phyloP scores from a whole-genome alignment of 2,329 filamentous ascomycete genomes.

The Trichophyton schoenleinii region DNA sequence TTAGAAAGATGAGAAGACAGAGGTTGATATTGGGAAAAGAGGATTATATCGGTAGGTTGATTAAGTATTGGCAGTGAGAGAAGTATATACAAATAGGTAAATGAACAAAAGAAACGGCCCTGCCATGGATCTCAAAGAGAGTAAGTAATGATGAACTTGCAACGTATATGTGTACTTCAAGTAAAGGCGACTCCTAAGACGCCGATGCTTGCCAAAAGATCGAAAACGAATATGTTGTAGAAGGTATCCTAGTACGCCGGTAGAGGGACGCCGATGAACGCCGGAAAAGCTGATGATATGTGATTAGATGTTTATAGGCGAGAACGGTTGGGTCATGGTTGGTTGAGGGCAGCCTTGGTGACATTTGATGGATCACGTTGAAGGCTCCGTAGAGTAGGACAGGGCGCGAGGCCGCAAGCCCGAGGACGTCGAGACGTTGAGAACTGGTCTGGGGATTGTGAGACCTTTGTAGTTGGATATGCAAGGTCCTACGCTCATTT shows the following conservation, averaged over 20 bases:
- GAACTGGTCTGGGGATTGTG: background rate
- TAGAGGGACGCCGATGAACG: background rate
- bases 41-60: background rate
- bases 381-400: background rate
- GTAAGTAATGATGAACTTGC: background rate
- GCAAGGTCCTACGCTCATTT: background rate
- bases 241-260: background rate
- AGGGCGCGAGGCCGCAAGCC: background rate
- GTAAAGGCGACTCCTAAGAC: conserved; percentile 4
- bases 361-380: too few species aligned
- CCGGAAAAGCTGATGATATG: background rate
- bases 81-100: background rate
- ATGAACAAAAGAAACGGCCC: background rate
- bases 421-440: background rate
- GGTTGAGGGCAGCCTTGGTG: background rate
- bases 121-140: background rate
- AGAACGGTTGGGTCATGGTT: background rate
- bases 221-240: background rate
- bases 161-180: background rate
- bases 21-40: background rate
- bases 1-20: too few species aligned
- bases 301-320: background rate
- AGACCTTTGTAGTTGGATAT: background rate
- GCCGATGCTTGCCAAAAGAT: conserved; percentile 1
- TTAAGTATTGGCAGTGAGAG: too few species aligned